These are phyloP conservation scores for Schizophyllum commune DNA, from an alignment of 1,284 basidiomycete genomes.

Conservation along the genomic window DNA sequence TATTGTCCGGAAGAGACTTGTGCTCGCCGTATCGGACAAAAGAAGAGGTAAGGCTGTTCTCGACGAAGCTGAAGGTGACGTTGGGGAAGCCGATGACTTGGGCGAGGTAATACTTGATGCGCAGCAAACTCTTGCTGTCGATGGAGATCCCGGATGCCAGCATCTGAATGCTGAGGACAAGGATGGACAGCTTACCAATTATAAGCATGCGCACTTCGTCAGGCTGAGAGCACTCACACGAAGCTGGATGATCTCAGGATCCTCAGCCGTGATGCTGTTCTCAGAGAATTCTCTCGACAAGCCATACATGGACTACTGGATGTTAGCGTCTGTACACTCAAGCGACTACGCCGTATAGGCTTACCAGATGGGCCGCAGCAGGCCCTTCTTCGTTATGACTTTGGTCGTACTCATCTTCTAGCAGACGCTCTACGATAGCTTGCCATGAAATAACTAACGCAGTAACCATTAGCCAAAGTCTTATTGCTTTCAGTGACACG, in stretches of 20 bases:
- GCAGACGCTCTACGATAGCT: constrained; percentile 46
- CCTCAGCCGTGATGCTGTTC: background rate
- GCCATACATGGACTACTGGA: constrained; percentile 38
- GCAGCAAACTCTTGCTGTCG: constrained; percentile 43
- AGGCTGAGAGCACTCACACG: background rate
- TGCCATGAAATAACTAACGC: constrained; percentile 50
- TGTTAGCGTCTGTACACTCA: constrained; percentile 1
- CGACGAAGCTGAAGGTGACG: constrained; percentile 35
- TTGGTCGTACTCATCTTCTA: constrained; percentile 45
- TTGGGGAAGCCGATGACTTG: constrained; percentile 47
- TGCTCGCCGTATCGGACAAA: constrained; percentile 44
- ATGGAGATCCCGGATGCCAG: constrained; percentile 51
- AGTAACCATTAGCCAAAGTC: constrained; percentile 1
- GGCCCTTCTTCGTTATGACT: constrained; percentile 31
- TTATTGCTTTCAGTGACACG: constrained; percentile 4
- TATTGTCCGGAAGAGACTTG: constrained; percentile 29
- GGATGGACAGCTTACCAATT: constrained; percentile 37
- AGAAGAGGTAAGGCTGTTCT: constrained; percentile 38
- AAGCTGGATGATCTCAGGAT: background rate
- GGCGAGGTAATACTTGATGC: constrained; percentile 55
- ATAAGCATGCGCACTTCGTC: background rate
- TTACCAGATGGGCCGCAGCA: constrained; percentile 37
- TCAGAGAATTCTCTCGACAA: constrained; percentile 24
- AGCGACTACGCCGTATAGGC: constrained; percentile 8
- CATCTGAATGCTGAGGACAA: constrained; percentile 57